Base-by-base conservation (phyloP, 768 basidiomycete species). In the Mycena galopus region DNA sequence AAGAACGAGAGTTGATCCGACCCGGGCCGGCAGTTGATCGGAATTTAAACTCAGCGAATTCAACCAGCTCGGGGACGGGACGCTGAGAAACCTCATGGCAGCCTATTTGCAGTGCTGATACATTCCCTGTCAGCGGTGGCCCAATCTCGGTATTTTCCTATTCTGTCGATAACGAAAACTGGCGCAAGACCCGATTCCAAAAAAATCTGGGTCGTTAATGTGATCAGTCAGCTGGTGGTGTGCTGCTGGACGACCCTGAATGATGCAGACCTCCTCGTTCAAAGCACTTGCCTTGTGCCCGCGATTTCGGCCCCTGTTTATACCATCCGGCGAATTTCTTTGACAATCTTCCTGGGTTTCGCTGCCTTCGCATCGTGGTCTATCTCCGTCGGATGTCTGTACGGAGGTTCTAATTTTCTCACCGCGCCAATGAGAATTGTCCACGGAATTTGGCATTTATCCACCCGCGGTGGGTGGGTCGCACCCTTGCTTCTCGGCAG, bases 291-390 rank as follows among this genome's bases (percentile, higher is more conserved):
- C 39, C 33, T 30, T 51, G 30, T 51, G 30, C 12, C n/a, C 8
- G 39, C 19, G 23, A 27, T 65, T 19, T 47, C 1, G 37, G 19
- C 37, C 37, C 39, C 19, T 58, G 21, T 50, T 57, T 27, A 27
- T 66, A 57, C 33, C 55, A 33, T 23, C 37, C 39, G 29, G 6
- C 42, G 39, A n/a, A n/a, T 61, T 61, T 44, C 59, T 61, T n/a
- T 25, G 33, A 17, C 4, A 35, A 23, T 51, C 37, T 59, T 19
- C 25, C 33, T 50, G 39, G 23, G 25, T 8, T 39, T 50, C 6
- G 3, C 55, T 47, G 47, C 23, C 65, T 44, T 66, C 56, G 65
- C 56, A 25, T 32, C 55, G 55, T 17, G 29, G 25, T 55, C 39
- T 39, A 14, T 39, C 12, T 5, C 39, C 39, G 17, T 37, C 8